Conservation (phyloP, 2,329 filamentous ascomycete species). For the Berkeleyomyces rouxiae region DNA sequence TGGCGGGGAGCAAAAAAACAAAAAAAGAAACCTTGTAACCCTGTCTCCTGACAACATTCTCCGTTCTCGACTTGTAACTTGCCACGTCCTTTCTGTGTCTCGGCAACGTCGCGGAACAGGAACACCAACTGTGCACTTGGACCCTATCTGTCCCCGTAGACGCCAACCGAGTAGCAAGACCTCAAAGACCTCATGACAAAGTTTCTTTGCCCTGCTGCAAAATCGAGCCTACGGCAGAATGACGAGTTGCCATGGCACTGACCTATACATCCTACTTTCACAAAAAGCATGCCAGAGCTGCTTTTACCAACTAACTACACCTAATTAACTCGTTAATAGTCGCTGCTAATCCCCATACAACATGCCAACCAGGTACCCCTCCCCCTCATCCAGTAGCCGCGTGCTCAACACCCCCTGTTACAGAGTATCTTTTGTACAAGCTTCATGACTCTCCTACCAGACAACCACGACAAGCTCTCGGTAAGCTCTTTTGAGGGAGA, state of each 20-base stretch:
- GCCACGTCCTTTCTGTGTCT: neutral
- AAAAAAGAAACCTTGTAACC: neutral
- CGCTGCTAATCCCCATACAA: too few species aligned
- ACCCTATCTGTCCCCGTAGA: neutral
- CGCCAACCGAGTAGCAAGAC: neutral
- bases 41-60: neutral
- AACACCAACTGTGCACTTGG: neutral
- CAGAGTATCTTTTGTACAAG: neutral
- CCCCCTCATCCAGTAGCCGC: neutral
- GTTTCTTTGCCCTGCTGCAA: neutral
- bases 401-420: neutral
- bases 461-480: neutral
- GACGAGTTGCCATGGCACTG: neutral
- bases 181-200: neutral
- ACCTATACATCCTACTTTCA: neutral
- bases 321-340: too few species aligned
- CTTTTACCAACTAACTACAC: too few species aligned
- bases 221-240: neutral
- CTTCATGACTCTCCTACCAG: neutral
- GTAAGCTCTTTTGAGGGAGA: conserved; percentile 5
- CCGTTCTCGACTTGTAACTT: neutral
- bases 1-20: neutral
- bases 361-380: too few species aligned
- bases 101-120: neutral
- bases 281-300: neutral